A percentile compares a stretch with the other conserved stretches of the same genome.
Conservation (phyloP, 139 green algal genomes). For the Bryopsis sp. region DNA sequence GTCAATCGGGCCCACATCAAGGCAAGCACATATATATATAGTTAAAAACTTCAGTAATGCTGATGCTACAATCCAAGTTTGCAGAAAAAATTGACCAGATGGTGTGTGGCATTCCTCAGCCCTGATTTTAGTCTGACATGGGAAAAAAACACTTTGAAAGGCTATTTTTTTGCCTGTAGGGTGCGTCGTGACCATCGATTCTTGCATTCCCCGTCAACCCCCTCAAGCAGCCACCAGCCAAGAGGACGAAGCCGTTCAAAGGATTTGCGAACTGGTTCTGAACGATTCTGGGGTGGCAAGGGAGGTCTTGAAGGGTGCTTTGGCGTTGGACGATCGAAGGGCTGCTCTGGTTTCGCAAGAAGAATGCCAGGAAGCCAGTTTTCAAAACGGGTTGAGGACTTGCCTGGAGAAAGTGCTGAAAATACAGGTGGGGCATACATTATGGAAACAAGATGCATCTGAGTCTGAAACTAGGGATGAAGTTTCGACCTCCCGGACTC, state of each 20-base stretch:
- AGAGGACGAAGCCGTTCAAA: constrained; percentile 64
- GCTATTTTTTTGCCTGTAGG: constrained; percentile 13
- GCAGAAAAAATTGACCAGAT: no score
- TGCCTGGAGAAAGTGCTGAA: neutral
- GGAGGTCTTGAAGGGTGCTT: constrained; percentile 23
- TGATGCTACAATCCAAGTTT: no score
- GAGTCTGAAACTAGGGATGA: neutral
- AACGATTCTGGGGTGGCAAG: constrained; percentile 34
- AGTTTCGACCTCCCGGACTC: neutral
- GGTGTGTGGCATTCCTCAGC: no score
- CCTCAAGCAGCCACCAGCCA: constrained; percentile 35
- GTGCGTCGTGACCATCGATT: constrained; percentile 65
- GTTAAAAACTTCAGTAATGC: no score
- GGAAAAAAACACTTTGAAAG: no score
- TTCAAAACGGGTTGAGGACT: neutral
- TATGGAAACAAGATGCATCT: no score
- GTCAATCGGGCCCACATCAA: neutral
- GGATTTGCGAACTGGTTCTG: constrained; percentile 51
- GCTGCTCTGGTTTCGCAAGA: neutral
- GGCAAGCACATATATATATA: no score
- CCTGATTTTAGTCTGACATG: no score
- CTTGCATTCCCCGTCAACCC: constrained; percentile 61
- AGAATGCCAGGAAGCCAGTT: constrained; percentile 18
- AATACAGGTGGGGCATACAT: constrained; percentile 8
- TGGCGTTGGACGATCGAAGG: neutral